Evolutionary conservation across 345 rosid species (phyloP), one percentile per base, ranked within the genome.

Genomic region (Eutrema japonicum): DNA sequence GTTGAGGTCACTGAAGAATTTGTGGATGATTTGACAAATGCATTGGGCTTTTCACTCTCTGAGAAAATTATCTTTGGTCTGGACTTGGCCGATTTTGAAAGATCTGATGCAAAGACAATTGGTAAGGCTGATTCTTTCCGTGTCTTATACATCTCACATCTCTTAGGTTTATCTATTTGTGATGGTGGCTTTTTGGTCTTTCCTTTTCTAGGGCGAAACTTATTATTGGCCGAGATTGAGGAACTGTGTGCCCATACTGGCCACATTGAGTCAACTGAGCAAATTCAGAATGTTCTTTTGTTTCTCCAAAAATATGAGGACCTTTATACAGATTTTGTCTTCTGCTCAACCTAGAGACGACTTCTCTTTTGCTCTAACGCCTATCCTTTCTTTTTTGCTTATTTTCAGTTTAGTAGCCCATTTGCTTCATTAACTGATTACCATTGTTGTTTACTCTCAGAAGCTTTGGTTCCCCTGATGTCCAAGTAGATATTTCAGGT

Each of bases 291-390:
- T 66, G 77, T 88, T 55, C 64, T 87, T 13, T 73, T 84, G 87
- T 92, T 95, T 82, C 96, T 95, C 67, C 92, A 82, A 76, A 79
- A 38, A 35, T 89, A 92, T 11, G 91, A 84, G 6, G 91, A 82
- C 82, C 62, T 86, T 95, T 75, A 53, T 85, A 85, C 89, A 85
- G 81, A 80, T 89, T 66, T 60, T 89, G 73, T 84, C 97, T 55
- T 73, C 86, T 72, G 74, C 82, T 71, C 89, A 84, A 71, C 79
- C 83, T 1, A 80, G 78, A 70, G 89, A 88, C 65, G 79, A 64
- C 3, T 51, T 78, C 54, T 85, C 86, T 5, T 83, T 82, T 70
- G 77, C 85, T 62, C 84, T 92, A 26, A 65, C 83, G 46, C 96
- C 96, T 18, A 51, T 94, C 58, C 85, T 88, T 71, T 75, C 96